These are phyloP conservation scores for Kwoniella mangroviensis DNA, from an alignment of 768 basidiomycete genomes.

Conservation along the genomic window DNA sequence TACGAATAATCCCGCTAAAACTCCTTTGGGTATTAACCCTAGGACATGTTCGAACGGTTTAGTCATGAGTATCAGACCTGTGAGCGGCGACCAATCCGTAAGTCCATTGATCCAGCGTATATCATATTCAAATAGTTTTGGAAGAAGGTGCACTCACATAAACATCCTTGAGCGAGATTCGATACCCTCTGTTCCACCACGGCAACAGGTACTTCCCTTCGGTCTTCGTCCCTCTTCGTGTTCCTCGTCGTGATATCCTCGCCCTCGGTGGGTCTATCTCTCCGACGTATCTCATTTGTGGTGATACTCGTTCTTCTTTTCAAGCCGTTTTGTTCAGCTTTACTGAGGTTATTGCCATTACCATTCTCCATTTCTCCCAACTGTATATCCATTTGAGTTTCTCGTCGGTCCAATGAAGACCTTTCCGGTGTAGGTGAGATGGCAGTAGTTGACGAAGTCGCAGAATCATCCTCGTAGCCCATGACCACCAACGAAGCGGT, in stretches of 20 bases:
- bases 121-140: no score
- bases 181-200: conserved; percentile 94
- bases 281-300: not conserved
- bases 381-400: conserved; percentile 20
- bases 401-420: conserved; percentile 11
- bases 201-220: conserved; percentile 60
- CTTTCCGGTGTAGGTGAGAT: conserved; percentile 6
- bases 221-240: conserved; percentile 21
- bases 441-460: conserved; percentile 26
- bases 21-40: conserved; percentile 74
- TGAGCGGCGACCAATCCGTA: not conserved
- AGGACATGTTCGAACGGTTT: conserved; percentile 82
- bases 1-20: conserved; percentile 81
- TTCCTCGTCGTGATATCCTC: conserved; percentile 13
- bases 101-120: no score
- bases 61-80: conserved; percentile 72
- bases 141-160: conserved; percentile 61
- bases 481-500: conserved; percentile 78
- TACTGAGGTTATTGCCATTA: not conserved
- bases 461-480: conserved; percentile 56
- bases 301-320: conserved; percentile 20
- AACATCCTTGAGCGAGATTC: conserved; percentile 79
- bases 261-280: not conserved
- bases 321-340: not conserved
- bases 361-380: conserved; percentile 36